These are phyloP conservation scores for Aspergillus piperis DNA, from an alignment of 2,329 filamentous ascomycete species.

Conservation along the genomic window DNA sequence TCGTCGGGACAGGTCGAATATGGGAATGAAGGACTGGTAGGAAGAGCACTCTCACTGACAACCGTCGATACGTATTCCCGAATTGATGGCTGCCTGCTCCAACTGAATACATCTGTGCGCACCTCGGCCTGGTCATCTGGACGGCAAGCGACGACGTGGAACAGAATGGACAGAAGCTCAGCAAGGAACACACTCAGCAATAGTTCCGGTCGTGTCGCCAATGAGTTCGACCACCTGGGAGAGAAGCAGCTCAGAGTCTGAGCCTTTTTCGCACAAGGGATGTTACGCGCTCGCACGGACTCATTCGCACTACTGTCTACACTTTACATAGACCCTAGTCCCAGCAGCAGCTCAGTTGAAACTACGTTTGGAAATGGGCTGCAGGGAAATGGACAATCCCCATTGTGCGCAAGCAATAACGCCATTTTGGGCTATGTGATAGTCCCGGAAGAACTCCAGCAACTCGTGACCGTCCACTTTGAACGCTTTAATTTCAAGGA, in stretches of 20 bases:
- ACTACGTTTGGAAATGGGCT: not conserved
- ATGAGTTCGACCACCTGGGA: not conserved
- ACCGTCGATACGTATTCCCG: conserved; percentile 52
- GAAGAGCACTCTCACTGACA: conserved; percentile 47
- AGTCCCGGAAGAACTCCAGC: conserved; percentile 24
- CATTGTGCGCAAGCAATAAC: not conserved
- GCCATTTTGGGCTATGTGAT: conserved; percentile 26
- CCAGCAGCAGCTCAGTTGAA: not conserved
- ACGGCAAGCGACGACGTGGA: conserved; percentile 24
- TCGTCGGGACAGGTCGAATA: not conserved
- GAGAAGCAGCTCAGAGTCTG: not conserved
- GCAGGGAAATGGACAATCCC: not conserved
- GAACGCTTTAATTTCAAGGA: not conserved
- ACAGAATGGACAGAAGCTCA: conserved; percentile 28
- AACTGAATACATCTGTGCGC: conserved; percentile 22
- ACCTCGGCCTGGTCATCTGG: conserved; percentile 2
- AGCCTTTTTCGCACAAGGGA: not conserved
- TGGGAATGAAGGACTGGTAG: not conserved
- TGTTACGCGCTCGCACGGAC: not conserved
- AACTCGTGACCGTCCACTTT: conserved; percentile 13
- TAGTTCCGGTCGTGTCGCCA: conserved; percentile 22
- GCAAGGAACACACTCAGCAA: conserved; percentile 32
- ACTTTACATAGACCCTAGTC: not conserved
- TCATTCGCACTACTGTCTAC: not conserved
- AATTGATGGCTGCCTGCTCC: conserved; percentile 13